phyloP scores from a whole-genome alignment of 2,329 filamentous ascomycete species.

The Apiospora saccharicola region DNA sequence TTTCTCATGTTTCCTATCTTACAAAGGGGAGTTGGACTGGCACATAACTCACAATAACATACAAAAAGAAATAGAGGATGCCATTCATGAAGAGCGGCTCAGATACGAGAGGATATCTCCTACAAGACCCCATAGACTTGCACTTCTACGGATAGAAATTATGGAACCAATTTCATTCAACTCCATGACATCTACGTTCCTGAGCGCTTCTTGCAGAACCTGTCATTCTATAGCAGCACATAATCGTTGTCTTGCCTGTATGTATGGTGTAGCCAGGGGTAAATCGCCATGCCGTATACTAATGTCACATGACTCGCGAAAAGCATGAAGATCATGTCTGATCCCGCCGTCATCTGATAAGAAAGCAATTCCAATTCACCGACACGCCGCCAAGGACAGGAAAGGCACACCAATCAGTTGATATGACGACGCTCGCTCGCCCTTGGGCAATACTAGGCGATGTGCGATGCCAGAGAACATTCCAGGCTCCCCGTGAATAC shows the following conservation, averaged over 20 bases:
- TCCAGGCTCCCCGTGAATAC: not conserved
- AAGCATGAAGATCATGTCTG: not conserved
- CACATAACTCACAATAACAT: not conserved
- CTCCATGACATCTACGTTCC: too few species aligned
- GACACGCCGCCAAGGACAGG: not conserved
- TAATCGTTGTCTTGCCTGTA: not conserved
- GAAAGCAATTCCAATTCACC: not conserved
- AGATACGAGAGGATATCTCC: not conserved
- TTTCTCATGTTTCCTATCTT: not conserved
- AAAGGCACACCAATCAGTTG: not conserved
- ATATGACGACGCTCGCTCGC: too few species aligned
- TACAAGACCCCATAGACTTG: slow-evolving; percentile 9
- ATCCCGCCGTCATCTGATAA: not conserved
- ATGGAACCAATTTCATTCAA: too few species aligned
- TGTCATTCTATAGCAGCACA: not conserved
- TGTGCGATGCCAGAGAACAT: not conserved
- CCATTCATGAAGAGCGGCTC: not conserved
- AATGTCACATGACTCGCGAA: not conserved
- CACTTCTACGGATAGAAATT: not conserved
- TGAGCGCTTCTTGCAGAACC: not conserved
- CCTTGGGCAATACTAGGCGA: not conserved
- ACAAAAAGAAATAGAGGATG: not conserved
- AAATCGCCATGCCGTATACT: not conserved
- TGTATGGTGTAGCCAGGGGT: not conserved
- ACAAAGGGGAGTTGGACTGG: not conserved